These are phyloP conservation scores for Aegle marmelos DNA, from an alignment of 345 rosid genomes.

Conservation along the genomic window DNA sequence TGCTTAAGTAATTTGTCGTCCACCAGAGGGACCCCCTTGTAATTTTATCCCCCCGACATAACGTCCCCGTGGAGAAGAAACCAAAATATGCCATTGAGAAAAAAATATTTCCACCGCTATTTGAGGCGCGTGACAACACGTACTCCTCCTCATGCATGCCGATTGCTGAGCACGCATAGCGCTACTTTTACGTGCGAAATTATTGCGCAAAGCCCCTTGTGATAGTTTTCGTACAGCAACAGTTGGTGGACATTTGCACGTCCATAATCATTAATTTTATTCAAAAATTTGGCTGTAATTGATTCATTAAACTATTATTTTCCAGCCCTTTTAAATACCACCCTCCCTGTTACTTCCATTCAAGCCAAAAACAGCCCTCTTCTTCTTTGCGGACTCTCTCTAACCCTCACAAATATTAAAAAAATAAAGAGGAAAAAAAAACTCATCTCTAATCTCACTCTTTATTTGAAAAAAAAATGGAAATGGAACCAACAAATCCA, in stretches of 20 bases:
- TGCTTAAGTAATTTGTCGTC: conserved; percentile 2
- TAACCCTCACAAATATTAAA: background rate
- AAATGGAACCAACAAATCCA: conserved; percentile 44
- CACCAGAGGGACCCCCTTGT: conserved; percentile 8
- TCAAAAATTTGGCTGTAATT: background rate
- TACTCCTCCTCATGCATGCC: no score
- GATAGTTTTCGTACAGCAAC: no score
- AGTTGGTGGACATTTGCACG: no score
- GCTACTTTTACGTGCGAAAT: no score
- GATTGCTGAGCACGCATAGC: no score
- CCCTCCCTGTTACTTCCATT: conserved; percentile 9
- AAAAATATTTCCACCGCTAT: background rate
- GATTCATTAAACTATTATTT: conserved; percentile 22
- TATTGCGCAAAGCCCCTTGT: no score
- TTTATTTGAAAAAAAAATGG: conserved; percentile 24
- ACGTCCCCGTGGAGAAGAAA: background rate
- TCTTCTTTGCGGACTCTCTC: conserved; percentile 7
- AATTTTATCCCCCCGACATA: background rate
- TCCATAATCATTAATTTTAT: background rate
- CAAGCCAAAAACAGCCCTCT: background rate
- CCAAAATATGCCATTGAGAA: background rate
- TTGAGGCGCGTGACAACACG: no score
- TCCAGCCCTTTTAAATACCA: conserved; percentile 46
- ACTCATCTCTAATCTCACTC: conserved; percentile 9
- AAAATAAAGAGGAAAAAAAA: background rate